Percentiles rank a stretch among this genome's conserved stretches.
Evolutionary conservation across 257 asterid genomes (phyloP).

Genomic region (Fraxinus pennsylvanica): DNA sequence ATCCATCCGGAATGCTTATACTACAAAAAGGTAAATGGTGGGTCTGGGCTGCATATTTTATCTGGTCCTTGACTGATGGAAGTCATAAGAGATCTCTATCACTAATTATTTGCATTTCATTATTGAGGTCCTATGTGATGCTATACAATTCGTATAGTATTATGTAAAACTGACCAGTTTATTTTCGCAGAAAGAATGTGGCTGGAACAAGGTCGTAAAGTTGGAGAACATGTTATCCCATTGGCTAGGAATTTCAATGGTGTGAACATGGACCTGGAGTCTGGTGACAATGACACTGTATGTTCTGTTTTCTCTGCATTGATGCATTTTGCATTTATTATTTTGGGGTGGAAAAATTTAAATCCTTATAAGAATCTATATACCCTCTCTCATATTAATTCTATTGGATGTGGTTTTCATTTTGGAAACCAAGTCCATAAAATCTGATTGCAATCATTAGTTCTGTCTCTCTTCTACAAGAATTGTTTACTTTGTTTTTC

Average conservation of each 20-base stretch:
- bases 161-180: slow-evolving; percentile 14
- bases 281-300: slow-evolving; percentile 59
- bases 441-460: neutral
- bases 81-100: neutral
- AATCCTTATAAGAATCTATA: neutral
- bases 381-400: neutral
- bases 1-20: slow-evolving; percentile 94
- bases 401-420: neutral
- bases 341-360: neutral
- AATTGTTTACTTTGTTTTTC: neutral
- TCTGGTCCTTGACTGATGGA: neutral
- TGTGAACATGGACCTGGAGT: slow-evolving; percentile 66
- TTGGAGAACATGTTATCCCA: slow-evolving; percentile 96
- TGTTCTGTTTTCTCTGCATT: slow-evolving; percentile 32
- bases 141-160: slow-evolving; percentile 4
- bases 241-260: slow-evolving; percentile 94
- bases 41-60: neutral
- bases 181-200: slow-evolving; percentile 69
- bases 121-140: neutral
- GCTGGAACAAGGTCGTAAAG: slow-evolving; percentile 90
- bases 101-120: neutral
- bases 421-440: neutral
- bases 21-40: slow-evolving; percentile 71
- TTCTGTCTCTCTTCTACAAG: neutral
- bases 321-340: slow-evolving; percentile 5